Evolutionary conservation across 179 eudicot species (phyloP).

Genomic region (Beta corolliflora): DNA sequence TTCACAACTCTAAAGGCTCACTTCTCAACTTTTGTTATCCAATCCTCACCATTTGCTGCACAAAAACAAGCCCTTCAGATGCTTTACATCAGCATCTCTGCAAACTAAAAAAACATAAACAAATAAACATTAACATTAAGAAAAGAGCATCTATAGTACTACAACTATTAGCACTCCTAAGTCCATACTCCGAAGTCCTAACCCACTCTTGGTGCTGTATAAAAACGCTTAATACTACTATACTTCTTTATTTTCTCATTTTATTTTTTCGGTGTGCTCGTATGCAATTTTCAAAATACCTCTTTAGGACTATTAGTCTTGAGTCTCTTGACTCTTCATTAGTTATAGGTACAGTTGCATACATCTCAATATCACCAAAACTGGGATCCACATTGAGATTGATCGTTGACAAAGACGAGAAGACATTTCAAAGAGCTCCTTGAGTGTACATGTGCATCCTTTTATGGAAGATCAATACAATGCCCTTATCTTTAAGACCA

Average conservation of each 20-base stretch:
- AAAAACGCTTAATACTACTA: background rate
- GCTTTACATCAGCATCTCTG: conserved; percentile 36
- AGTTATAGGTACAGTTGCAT: background rate
- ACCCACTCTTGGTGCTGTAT: background rate
- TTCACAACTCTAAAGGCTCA: conserved; percentile 13
- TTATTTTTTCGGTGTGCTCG: background rate
- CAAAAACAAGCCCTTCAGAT: conserved; percentile 21
- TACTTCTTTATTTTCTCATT: background rate
- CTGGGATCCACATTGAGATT: background rate
- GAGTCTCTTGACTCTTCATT: background rate
- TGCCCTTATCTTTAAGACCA: background rate
- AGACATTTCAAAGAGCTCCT: background rate
- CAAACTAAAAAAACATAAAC: conserved; percentile 6
- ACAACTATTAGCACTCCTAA: background rate
- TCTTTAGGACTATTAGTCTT: background rate
- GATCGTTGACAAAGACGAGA: background rate
- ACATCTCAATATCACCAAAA: background rate
- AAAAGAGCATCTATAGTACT: background rate
- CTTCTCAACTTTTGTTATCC: conserved; percentile 12
- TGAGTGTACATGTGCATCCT: background rate
- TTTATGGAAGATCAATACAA: background rate
- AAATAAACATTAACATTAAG: background rate
- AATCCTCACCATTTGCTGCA: conserved; percentile 17
- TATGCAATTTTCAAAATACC: background rate
- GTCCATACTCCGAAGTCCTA: too few species aligned